phyloP scores from a whole-genome alignment of 805 yeast genomes.

The Candida succiphila region DNA sequence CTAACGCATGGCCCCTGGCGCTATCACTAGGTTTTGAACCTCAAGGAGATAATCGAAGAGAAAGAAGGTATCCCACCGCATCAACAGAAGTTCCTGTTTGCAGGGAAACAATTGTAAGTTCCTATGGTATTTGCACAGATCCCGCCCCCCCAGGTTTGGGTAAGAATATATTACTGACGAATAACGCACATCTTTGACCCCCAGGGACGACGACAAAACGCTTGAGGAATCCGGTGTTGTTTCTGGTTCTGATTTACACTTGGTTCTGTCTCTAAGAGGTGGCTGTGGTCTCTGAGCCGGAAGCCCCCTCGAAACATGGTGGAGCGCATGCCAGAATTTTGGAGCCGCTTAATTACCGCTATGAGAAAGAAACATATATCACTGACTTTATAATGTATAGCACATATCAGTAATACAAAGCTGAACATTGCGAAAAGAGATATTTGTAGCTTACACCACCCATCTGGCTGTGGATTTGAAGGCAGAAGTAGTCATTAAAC shows the following conservation, averaged over 20 bases:
- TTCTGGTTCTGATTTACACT: slow-evolving; percentile 81
- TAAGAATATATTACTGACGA: not conserved
- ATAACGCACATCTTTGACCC: not conserved
- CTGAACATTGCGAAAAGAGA: too few species aligned
- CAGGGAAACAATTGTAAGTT: slow-evolving; percentile 81
- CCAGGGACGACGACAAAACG: slow-evolving; percentile 67
- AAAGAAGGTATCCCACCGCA: slow-evolving; percentile 96
- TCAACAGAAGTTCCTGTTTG: slow-evolving; percentile 84
- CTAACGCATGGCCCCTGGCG: too few species aligned
- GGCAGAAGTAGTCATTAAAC: too few species aligned
- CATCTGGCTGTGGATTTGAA: too few species aligned
- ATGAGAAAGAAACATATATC: too few species aligned
- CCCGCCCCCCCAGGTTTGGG: too few species aligned
- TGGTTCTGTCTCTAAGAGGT: slow-evolving; percentile 89
- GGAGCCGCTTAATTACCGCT: too few species aligned
- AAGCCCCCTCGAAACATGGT: too few species aligned
- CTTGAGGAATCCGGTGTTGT: slow-evolving; percentile 64
- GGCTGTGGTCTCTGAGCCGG: slow-evolving; percentile 39
- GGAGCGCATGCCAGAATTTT: too few species aligned
- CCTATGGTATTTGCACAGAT: not conserved
- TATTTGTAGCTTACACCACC: too few species aligned
- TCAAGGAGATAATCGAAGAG: slow-evolving; percentile 90
- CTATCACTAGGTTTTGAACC: slow-evolving; percentile 27
- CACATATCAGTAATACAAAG: too few species aligned
- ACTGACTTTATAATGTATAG: too few species aligned